These are phyloP conservation scores for Syzygium jambos DNA, from an alignment of 345 rosid species.

Conservation along the genomic window DNA sequence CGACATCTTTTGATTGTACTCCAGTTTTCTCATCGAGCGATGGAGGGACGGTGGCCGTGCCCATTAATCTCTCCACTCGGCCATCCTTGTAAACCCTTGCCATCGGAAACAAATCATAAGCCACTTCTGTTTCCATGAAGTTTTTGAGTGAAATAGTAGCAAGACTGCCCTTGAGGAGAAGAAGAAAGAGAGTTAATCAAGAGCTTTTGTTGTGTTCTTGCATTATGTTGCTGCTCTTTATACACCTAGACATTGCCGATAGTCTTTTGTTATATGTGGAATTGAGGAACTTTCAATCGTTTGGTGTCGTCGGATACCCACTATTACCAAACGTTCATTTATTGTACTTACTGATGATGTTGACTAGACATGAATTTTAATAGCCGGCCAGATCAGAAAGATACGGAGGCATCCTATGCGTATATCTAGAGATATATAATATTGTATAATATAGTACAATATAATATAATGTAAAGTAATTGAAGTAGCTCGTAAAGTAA, in stretches of 20 bases:
- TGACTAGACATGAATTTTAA: neutral
- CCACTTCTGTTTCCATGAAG: neutral
- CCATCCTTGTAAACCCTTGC: constrained; percentile 21
- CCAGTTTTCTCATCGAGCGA: constrained; percentile 1
- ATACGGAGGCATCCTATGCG: no score
- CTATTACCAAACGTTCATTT: neutral
- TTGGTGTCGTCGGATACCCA: neutral
- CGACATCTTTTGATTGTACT: constrained; percentile 22
- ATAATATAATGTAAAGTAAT: neutral
- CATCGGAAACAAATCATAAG: constrained; percentile 7
- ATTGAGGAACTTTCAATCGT: neutral
- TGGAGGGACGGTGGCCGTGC: constrained; percentile 8
- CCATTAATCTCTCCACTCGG: constrained; percentile 18
- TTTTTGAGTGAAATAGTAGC: neutral
- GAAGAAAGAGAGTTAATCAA: neutral
- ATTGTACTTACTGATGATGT: neutral
- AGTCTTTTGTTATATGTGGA: neutral
- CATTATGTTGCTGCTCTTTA: neutral
- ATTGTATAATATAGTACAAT: no score
- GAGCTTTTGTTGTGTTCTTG: neutral
- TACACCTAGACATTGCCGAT: neutral
- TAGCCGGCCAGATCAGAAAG: neutral
- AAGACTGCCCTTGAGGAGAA: neutral
- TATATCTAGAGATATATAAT: no score
- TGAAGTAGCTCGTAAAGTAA: neutral